Base-by-base conservation (phyloP, 2,329 filamentous ascomycete species). In the Hymenoscyphus linearis region DNA sequence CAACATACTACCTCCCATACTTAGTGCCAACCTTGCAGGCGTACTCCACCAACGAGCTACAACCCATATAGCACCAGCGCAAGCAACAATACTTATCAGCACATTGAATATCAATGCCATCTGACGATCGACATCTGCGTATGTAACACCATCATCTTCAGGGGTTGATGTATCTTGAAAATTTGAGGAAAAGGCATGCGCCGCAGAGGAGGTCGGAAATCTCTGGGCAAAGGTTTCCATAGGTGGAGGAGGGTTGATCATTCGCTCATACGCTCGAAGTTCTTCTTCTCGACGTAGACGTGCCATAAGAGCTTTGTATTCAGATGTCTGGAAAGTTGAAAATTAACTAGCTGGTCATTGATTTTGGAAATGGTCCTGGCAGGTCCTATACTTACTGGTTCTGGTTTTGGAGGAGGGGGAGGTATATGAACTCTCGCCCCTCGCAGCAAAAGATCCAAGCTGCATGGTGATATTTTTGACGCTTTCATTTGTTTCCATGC, bases 231-330 rank as follows among this genome's bases (percentile, higher is more conserved):
- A 87, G 18, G 82, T 80, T 65, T 89, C 85, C 64, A 78, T 72
- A 1, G 77, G 74, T 0, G 80, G 74, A 1, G 78, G 75, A 1
- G 87, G 84, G 64, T 87, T 86, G 57, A 88, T 77, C 86, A 98
- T 91, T 71, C 87, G 85, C 67, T 91, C 84, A 78, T 98, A 99
- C 58, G 85, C 82, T 64, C 88, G 85, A 66, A 86, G 83, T 78
- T 98, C 93, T 76, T 93, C 89, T 70, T 95, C 87, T 63, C 83
- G 85, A 65, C 91, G 90, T 22, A 99, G 85, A 16, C 88, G 86
- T 26, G 86, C 86, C 91, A 98, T 98, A 1, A 96, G 80, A 6
- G 87, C 88, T 74, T 91, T 90, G 77, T 93, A 98, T 76, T 96
- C 89, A 7, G 86, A 78, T 0, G 88, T 88, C 85, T 96, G 34